Evolutionary conservation across 2,329 filamentous ascomycete species (phyloP).

Genomic region (Fusarium sp.): DNA sequence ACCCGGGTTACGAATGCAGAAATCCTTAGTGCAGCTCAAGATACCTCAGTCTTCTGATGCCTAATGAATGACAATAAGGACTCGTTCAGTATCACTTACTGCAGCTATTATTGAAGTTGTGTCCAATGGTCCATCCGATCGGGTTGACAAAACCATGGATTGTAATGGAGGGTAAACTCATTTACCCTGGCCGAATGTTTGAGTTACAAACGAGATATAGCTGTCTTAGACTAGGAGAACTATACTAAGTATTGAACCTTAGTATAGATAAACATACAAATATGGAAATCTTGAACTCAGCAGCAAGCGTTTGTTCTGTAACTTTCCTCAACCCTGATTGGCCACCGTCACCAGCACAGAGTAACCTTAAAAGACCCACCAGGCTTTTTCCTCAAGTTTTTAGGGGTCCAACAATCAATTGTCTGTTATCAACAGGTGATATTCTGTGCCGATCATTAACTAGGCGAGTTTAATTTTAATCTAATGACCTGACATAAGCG

Average conservation of each 20-base stretch:
- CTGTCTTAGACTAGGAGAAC: neutral
- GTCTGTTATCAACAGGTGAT: neutral
- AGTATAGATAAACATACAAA: neutral
- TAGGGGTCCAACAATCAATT: neutral
- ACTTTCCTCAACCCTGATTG: neutral
- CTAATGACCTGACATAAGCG: neutral
- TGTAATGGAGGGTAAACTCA: neutral
- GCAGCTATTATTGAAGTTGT: neutral
- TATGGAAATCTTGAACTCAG: neutral
- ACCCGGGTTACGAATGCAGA: neutral
- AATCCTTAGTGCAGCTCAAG: no score
- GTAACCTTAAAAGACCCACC: neutral
- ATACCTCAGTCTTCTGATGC: neutral
- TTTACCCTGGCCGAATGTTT: neutral
- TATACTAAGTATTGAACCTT: neutral
- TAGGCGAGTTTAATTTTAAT: neutral
- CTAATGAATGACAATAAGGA: accelerated
- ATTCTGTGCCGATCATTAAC: neutral
- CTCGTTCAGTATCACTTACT: neutral
- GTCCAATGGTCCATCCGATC: neutral
- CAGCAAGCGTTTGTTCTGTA: neutral
- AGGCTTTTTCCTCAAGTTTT: neutral
- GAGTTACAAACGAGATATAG: neutral
- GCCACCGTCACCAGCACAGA: neutral
- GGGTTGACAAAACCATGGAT: neutral